phyloP scores from a whole-genome alignment of 1,284 basidiomycete species.

The Pulveroboletus sp. region DNA sequence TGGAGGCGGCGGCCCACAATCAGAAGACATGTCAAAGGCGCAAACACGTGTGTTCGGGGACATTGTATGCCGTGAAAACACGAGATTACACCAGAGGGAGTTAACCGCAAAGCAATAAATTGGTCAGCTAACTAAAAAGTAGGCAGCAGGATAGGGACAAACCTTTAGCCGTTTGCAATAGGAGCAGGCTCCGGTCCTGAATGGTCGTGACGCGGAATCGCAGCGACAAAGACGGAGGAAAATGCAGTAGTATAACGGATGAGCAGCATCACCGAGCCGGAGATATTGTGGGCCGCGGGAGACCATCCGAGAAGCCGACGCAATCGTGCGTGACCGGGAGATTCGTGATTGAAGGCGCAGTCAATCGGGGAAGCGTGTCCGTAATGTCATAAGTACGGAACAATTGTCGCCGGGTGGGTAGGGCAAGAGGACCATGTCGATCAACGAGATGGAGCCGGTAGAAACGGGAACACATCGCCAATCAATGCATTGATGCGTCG shows the following conservation, averaged over 20 bases:
- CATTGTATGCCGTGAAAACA: slow-evolving; percentile 18
- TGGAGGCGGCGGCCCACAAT: slow-evolving; percentile 5
- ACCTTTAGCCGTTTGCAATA: slow-evolving; percentile 85
- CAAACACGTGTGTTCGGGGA: slow-evolving; percentile 22
- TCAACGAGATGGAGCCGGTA: slow-evolving; percentile 7
- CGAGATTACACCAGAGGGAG: not conserved
- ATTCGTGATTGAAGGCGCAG: not conserved
- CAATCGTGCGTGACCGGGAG: slow-evolving; percentile 5
- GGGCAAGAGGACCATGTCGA: not conserved
- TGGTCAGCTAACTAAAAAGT: slow-evolving; percentile 26
- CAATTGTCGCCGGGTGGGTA: not conserved
- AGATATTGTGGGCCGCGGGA: not conserved
- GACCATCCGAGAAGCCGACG: not conserved
- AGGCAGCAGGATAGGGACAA: slow-evolving; percentile 30
- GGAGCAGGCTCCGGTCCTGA: slow-evolving; percentile 74
- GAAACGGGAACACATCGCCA: slow-evolving; percentile 17
- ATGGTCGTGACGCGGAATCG: slow-evolving; percentile 5
- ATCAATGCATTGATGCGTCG: slow-evolving; percentile 7
- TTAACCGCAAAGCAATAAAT: slow-evolving; percentile 10
- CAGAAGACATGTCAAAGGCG: slow-evolving; percentile 12
- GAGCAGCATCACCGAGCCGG: slow-evolving; percentile 20
- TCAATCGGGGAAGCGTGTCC: slow-evolving; percentile 2
- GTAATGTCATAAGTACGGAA: not conserved
- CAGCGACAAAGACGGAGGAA: slow-evolving; percentile 6
- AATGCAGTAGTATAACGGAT: slow-evolving; percentile 8